Percentiles rank a stretch among this genome's conserved stretches.
Evolutionary conservation across 2,329 filamentous ascomycete genomes (phyloP).

Genomic region (Xylogone sp.): DNA sequence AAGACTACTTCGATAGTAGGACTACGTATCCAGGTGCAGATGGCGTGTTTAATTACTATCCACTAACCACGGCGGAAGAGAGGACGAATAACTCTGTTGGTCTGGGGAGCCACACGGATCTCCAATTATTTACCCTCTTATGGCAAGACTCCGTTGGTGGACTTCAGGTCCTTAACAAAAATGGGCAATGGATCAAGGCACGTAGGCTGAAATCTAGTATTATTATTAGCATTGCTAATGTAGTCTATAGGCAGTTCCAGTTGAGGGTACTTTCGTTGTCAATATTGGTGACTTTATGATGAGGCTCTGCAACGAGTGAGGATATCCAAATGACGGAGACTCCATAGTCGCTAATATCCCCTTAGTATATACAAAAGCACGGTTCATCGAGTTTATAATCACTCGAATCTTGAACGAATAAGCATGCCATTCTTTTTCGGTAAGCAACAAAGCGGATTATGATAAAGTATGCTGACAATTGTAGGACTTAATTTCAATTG

Average conservation of each 20-base stretch:
- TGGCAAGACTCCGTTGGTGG: slow-evolving; percentile 42
- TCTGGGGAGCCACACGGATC: slow-evolving; percentile 43
- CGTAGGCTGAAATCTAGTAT: not conserved
- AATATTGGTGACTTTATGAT: slow-evolving; percentile 52
- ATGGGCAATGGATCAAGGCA: slow-evolving; percentile 40
- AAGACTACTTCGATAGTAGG: slow-evolving; percentile 52
- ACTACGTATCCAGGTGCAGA: slow-evolving; percentile 46
- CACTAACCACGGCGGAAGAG: slow-evolving; percentile 30
- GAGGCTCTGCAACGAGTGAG: slow-evolving; percentile 42
- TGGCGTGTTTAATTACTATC: slow-evolving; percentile 42
- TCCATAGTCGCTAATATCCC: not conserved
- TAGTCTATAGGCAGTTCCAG: slow-evolving; percentile 31
- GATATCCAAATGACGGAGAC: not conserved
- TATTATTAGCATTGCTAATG: slow-evolving; percentile 6
- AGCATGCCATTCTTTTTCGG: slow-evolving; percentile 56
- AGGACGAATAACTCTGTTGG: slow-evolving; percentile 31
- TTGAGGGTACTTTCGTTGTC: slow-evolving; percentile 45
- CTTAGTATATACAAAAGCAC: slow-evolving; percentile 40
- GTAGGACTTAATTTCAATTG: slow-evolving; percentile 47
- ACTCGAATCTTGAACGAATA: slow-evolving; percentile 36
- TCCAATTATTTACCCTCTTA: slow-evolving; percentile 46
- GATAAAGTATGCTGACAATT: not conserved
- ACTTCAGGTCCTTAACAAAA: slow-evolving; percentile 38
- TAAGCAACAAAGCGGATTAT: slow-evolving; percentile 12
- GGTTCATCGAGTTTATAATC: slow-evolving; percentile 47